phyloP scores from a whole-genome alignment of 768 basidiomycete species.

The Amanita muscaria region DNA sequence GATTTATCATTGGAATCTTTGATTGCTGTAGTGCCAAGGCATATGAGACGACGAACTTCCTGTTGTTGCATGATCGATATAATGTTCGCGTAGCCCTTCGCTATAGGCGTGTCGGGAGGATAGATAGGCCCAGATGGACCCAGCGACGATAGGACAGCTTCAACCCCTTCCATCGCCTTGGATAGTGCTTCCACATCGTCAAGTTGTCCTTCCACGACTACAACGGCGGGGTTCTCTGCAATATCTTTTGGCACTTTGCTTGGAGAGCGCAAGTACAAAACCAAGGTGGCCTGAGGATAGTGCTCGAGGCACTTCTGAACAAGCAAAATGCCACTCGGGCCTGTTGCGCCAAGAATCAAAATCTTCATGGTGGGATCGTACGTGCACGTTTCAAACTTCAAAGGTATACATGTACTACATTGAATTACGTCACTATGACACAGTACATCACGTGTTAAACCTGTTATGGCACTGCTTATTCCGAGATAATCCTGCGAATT shows the following conservation, averaged over 20 bases:
- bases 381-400: neutral
- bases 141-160: slow-evolving; percentile 59
- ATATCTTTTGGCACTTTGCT: slow-evolving; percentile 51
- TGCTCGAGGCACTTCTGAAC: slow-evolving; percentile 44
- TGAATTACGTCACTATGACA: too few relatives aligned
- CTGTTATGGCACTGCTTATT: too few relatives aligned
- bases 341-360: slow-evolving; percentile 66
- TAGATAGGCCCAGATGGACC: slow-evolving; percentile 42
- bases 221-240: slow-evolving; percentile 32
- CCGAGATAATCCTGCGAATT: too few relatives aligned
- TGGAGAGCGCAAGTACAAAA: slow-evolving; percentile 58
- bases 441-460: neutral
- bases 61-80: slow-evolving; percentile 48
- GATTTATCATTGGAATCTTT: slow-evolving; percentile 51
- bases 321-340: slow-evolving; percentile 48
- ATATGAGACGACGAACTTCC: slow-evolving; percentile 49
- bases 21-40: slow-evolving; percentile 61
- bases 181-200: slow-evolving; percentile 40
- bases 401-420: neutral
- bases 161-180: slow-evolving; percentile 45
- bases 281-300: slow-evolving; percentile 30
- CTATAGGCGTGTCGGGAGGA: slow-evolving; percentile 47
- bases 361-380: slow-evolving; percentile 16
- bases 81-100: slow-evolving; percentile 46
- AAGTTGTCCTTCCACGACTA: slow-evolving; percentile 47